Conservation (phyloP, 2,329 filamentous ascomycete species). For the Cladosporium sp. region DNA sequence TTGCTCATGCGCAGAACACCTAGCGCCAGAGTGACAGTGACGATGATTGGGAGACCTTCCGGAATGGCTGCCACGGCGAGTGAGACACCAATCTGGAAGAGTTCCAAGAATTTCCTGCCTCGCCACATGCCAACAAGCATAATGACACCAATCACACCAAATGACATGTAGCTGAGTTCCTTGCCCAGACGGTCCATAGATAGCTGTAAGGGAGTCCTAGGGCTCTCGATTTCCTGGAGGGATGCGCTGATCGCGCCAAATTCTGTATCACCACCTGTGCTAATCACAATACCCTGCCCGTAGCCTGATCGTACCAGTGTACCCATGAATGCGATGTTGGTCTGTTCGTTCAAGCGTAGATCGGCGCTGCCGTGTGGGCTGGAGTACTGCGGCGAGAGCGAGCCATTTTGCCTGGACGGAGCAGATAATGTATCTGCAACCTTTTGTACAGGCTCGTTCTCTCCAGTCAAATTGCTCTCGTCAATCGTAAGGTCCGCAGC, state of each 20-base stretch:
- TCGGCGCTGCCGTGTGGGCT: constrained; percentile 58
- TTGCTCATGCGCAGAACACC: constrained; percentile 96
- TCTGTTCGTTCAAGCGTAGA: constrained; percentile 66
- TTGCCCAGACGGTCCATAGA: constrained; percentile 98
- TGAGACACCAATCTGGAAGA: constrained; percentile 96
- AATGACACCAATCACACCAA: constrained; percentile 89
- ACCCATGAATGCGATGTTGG: constrained; percentile 97
- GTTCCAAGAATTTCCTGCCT: constrained; percentile 83
- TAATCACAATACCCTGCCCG: constrained; percentile 94
- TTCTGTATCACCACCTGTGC: constrained; percentile 87
- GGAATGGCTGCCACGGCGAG: constrained; percentile 94
- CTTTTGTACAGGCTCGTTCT: constrained; percentile 89
- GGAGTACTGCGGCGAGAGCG: constrained; percentile 51
- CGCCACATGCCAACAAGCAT: constrained; percentile 86
- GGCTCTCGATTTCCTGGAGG: constrained; percentile 90
- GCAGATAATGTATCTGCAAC: constrained; percentile 57
- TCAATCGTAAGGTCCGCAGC: constrained; percentile 89
- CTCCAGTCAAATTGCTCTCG: constrained; percentile 92
- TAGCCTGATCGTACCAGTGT: constrained; percentile 92
- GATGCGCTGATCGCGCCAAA: constrained; percentile 96
- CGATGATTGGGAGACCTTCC: constrained; percentile 94
- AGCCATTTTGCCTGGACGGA: constrained; percentile 20
- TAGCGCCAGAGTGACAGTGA: constrained; percentile 90
- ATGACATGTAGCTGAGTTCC: constrained; percentile 94
- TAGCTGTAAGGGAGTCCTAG: constrained; percentile 84